Conservation (phyloP, 805 yeast species). For the Zygosaccharomyces rouxii region DNA sequence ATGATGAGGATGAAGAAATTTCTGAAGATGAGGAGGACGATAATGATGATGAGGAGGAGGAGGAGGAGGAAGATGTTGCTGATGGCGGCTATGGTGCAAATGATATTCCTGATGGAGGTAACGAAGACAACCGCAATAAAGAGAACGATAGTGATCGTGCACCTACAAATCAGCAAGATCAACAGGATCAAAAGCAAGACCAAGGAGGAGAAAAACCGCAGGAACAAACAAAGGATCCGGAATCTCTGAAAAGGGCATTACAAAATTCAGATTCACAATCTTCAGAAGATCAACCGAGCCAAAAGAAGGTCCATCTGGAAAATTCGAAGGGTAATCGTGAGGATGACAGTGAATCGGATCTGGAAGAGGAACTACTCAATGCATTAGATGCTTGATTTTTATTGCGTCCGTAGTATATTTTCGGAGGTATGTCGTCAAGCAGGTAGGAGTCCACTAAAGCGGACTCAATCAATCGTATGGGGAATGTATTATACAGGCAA, state of each 20-base stretch:
- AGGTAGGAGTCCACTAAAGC: not conserved
- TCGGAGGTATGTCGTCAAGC: not conserved
- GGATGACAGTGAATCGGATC: conserved; percentile 27
- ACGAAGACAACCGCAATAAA: conserved; percentile 7
- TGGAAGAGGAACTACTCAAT: conserved; percentile 32
- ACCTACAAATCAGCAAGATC: conserved; percentile 1
- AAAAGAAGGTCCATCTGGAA: conserved; percentile 8
- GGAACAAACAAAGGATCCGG: not conserved
- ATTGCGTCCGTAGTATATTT: not conserved
- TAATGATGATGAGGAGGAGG: conserved; percentile 26
- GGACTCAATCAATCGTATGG: not conserved
- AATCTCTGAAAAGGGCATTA: not conserved
- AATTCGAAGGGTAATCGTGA: conserved; percentile 6
- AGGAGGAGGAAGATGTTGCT: conserved; percentile 14
- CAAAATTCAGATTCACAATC: not conserved
- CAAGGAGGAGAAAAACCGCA: not conserved
- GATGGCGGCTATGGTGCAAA: conserved; percentile 22
- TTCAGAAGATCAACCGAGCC: conserved; percentile 1
- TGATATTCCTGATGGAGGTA: conserved; percentile 18
- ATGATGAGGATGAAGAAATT: conserved; percentile 30
- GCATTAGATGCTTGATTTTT: conserved; percentile 23
- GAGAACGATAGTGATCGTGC: conserved; percentile 2
- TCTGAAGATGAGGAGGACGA: conserved; percentile 29
- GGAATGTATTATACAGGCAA: conserved; percentile 4
- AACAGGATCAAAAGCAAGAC: not conserved